A percentile compares a stretch with the other conserved stretches of the same genome.
Evolutionary conservation across 2,329 filamentous ascomycete species (phyloP).

Genomic region (Sclerotinia borealis): DNA sequence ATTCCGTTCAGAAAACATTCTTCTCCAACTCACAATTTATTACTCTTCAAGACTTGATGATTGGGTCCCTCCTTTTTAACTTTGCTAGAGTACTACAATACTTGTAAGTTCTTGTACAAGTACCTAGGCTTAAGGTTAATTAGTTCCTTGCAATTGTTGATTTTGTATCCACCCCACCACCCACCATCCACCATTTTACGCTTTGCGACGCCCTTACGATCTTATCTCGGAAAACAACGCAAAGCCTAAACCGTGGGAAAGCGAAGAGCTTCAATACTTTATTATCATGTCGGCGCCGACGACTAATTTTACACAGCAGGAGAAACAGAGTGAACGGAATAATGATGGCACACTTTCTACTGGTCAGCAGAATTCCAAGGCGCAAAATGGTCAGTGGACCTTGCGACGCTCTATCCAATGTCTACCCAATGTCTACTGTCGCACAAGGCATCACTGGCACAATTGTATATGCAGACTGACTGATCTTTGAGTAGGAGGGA

Average conservation of each 20-base stretch:
- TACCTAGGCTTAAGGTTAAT: no score
- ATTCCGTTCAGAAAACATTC: no score
- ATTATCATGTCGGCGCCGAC: slow-evolving; percentile 7
- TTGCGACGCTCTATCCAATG: background rate
- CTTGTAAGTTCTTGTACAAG: no score
- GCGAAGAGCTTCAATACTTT: slow-evolving; percentile 13
- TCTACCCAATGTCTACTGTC: slow-evolving; percentile 5
- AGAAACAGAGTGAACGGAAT: background rate
- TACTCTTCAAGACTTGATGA: background rate
- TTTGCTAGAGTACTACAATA: no score
- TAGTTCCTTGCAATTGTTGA: no score
- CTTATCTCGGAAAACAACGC: slow-evolving; percentile 3
- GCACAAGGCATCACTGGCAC: background rate
- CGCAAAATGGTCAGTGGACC: slow-evolving; percentile 4
- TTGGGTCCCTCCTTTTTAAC: background rate
- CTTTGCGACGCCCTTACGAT: background rate
- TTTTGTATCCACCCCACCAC: background rate
- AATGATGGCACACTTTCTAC: background rate
- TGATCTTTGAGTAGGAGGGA: slow-evolving; percentile 2
- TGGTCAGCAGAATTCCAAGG: slow-evolving; percentile 8
- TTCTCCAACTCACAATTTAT: background rate
- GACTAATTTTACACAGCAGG: slow-evolving; percentile 10
- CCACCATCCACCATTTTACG: background rate
- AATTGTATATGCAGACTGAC: slow-evolving; percentile 2
- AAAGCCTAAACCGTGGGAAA: slow-evolving; percentile 20